Evolutionary conservation across 2,329 filamentous ascomycete species (phyloP), one percentile per base, ranked within the genome.

Genomic region (Incumbomyces delicatus): DNA sequence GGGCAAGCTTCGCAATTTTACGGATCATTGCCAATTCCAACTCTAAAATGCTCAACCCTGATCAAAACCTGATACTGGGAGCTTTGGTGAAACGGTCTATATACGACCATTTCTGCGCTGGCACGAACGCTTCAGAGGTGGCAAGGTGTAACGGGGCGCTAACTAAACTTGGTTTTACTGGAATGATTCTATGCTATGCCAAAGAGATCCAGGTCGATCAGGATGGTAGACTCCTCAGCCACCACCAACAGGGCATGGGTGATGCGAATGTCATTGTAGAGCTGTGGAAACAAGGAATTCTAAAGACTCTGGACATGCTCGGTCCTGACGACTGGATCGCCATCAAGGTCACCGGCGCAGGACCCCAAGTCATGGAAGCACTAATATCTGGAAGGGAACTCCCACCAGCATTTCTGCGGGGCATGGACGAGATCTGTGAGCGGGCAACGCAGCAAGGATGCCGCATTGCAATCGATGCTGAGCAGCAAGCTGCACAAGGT

Each of bases 91-190:
- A 70, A 53, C 66, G 68, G 43, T 63, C 71, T 8, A 64, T 77
- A n/a, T 78, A 77, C 54, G 68, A 75, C 49, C 75, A 78, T 39
- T 78, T 77, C 59, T 77, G 75, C 50, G 75, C 74, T 0, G 75
- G 75, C 0, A 68, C 69, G 27, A 75, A 69, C 43, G 64, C 67
- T 35, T 45, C 49, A 1, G 73, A 77, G 46, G 72, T 77, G 1
- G 61, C 65, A 30, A 59, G 59, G 5, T 72, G 69, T 0, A 66
- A 74, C 17, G 57, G 61, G 2, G 62, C 63, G 1, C 69, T 76
- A 40, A 73, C 71, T 53, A 50, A 52, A 0, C 58, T 77, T 16
- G 75, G 75, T 13, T 77, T 70, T 51, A 63, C 68, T 10, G 75
- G 75, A 2, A 71, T 76, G 2, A 70, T 77, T 5, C 62, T 77